A percentile compares a stretch with the other conserved stretches of the same genome.
phyloP scores from a whole-genome alignment of 768 basidiomycete genomes.

The Kockovaella imperatae region DNA sequence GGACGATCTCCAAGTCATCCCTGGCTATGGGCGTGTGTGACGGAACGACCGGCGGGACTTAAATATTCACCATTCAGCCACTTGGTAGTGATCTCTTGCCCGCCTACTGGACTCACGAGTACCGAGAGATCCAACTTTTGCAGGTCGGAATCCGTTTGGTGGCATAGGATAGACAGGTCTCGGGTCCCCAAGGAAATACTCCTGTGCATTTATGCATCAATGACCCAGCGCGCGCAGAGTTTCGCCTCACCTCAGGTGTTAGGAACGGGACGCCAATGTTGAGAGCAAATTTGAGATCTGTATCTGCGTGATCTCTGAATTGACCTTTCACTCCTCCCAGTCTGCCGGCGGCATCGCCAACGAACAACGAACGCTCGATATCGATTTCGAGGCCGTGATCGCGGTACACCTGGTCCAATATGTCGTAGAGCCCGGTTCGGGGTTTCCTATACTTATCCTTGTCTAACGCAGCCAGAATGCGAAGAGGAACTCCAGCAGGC shows the following conservation, averaged over 20 bases:
- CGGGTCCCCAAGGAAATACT: slow-evolving; percentile 61
- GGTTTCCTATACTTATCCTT: slow-evolving; percentile 77
- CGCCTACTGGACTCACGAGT: slow-evolving; percentile 26
- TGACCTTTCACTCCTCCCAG: slow-evolving; percentile 19
- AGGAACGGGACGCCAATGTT: slow-evolving; percentile 66
- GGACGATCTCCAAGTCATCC: slow-evolving; percentile 48
- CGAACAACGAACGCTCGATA: slow-evolving; percentile 60
- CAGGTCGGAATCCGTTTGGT: slow-evolving; percentile 65
- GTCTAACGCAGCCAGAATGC: slow-evolving; percentile 59
- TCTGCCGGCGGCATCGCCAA: slow-evolving; percentile 86
- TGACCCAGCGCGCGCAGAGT: background rate
- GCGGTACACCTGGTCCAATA: slow-evolving; percentile 58
- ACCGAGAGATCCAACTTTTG: slow-evolving; percentile 44
- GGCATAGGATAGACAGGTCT: slow-evolving; percentile 47
- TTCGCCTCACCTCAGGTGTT: slow-evolving; percentile 66
- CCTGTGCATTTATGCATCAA: slow-evolving; percentile 49
- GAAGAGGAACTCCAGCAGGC: slow-evolving; percentile 60
- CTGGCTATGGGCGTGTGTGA: slow-evolving; percentile 45
- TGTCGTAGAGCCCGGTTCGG: slow-evolving; percentile 76
- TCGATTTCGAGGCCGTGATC: slow-evolving; percentile 61
- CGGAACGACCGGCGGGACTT: slow-evolving; percentile 50
- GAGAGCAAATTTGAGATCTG: slow-evolving; percentile 76
- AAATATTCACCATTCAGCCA: slow-evolving; percentile 6
- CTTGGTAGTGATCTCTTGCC: background rate
- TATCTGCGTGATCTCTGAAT: slow-evolving; percentile 62